Percentiles rank a stretch among this genome's conserved stretches.
phyloP scores from a whole-genome alignment of 2,329 filamentous ascomycete species.

The Aureobasidium melanogenum region DNA sequence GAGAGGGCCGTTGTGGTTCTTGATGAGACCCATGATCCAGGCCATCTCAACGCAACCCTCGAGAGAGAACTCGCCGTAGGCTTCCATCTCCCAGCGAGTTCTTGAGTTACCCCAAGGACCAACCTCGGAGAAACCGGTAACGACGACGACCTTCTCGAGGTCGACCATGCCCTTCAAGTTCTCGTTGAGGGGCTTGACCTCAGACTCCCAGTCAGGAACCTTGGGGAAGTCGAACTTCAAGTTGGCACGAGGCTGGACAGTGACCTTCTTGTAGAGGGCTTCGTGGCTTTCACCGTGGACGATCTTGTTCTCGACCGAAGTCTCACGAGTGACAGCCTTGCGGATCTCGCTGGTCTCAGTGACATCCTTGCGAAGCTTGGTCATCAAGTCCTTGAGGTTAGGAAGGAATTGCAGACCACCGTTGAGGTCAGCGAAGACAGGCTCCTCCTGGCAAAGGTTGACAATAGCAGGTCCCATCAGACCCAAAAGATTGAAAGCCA shows the following conservation, averaged over 20 bases:
- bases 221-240: slow-evolving; percentile 94
- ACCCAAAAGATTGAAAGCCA: slow-evolving; percentile 97
- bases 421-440: slow-evolving; percentile 94
- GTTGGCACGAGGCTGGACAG: slow-evolving; percentile 88
- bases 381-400: slow-evolving; percentile 91
- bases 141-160: slow-evolving; percentile 93
- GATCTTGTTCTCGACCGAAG: slow-evolving; percentile 90
- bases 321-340: slow-evolving; percentile 90
- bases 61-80: slow-evolving; percentile 88
- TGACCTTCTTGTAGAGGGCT: slow-evolving; percentile 87
- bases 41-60: slow-evolving; percentile 99
- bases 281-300: slow-evolving; percentile 92
- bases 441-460: slow-evolving; percentile 89
- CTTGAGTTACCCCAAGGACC: slow-evolving; percentile 98
- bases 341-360: slow-evolving; percentile 92
- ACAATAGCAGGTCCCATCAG: slow-evolving; percentile 92
- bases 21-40: slow-evolving; percentile 99
- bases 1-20: slow-evolving; percentile 91
- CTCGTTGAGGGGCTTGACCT: slow-evolving; percentile 80
- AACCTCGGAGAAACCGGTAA: slow-evolving; percentile 92
- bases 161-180: slow-evolving; percentile 97
- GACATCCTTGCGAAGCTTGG: slow-evolving; percentile 83
- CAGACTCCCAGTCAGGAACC: slow-evolving; percentile 83
- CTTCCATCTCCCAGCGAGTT: slow-evolving; percentile 99
- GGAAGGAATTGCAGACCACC: slow-evolving; percentile 96